These are phyloP conservation scores for Lippia alba DNA, from an alignment of 305 asterid genomes.

Conservation along the genomic window DNA sequence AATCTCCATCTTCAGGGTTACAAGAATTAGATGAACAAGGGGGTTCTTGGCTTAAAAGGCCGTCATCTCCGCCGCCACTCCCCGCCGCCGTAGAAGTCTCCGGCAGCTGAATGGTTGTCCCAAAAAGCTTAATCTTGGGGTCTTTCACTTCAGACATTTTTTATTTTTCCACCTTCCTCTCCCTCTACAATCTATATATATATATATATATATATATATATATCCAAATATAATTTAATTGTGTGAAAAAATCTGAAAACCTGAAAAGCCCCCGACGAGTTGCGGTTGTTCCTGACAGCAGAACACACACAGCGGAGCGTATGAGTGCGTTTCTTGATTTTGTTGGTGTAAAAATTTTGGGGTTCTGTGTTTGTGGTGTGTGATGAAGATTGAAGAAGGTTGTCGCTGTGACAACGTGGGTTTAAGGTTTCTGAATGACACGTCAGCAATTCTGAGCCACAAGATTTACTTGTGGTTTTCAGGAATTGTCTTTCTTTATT, in stretches of 20 bases:
- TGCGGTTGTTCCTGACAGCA: slow-evolving; percentile 43
- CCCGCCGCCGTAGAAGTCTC: slow-evolving; percentile 41
- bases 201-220: no score
- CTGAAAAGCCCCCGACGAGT: slow-evolving; percentile 9
- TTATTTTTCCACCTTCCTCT: background rate
- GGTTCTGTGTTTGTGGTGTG: slow-evolving; percentile 28
- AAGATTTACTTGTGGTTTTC: slow-evolving; percentile 68
- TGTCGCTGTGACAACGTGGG: slow-evolving; percentile 35
- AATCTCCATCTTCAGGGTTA: slow-evolving; percentile 40
- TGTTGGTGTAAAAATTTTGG: background rate
- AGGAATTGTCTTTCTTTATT: slow-evolving; percentile 39
- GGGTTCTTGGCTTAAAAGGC: slow-evolving; percentile 39
- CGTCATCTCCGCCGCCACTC: slow-evolving; percentile 32
- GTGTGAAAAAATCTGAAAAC: slow-evolving; percentile 16
- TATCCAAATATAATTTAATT: slow-evolving; percentile 1
- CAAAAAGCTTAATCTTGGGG: slow-evolving; percentile 77
- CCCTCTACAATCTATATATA: background rate
- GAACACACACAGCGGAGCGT: slow-evolving; percentile 27
- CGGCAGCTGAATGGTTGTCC: slow-evolving; percentile 74
- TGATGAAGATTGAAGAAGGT: background rate
- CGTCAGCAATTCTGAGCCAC: slow-evolving; percentile 76
- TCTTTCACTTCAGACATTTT: slow-evolving; percentile 53
- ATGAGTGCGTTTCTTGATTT: slow-evolving; percentile 29
- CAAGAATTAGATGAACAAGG: slow-evolving; percentile 48
- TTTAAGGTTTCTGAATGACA: slow-evolving; percentile 46